Percentiles rank a stretch among this genome's conserved stretches.
These are phyloP conservation scores for Xanthoconium separans DNA, from an alignment of 1,284 basidiomycete species.

Conservation along the genomic window DNA sequence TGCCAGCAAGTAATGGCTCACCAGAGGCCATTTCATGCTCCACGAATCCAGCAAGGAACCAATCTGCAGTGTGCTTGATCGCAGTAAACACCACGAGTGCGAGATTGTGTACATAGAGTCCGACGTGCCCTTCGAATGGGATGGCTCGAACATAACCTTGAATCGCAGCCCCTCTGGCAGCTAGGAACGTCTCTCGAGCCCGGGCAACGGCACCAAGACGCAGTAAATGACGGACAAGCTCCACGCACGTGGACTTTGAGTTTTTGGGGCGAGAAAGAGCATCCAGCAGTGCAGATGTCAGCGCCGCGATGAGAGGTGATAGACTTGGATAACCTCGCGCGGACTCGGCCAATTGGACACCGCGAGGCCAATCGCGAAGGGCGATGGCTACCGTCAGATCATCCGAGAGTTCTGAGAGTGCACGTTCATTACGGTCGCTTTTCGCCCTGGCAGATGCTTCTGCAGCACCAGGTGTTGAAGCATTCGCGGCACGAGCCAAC, in stretches of 20 bases:
- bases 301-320: constrained; percentile 63
- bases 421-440: constrained; percentile 75
- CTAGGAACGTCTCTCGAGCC: constrained; percentile 82
- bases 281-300: constrained; percentile 72
- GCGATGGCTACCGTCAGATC: constrained; percentile 91
- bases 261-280: constrained; percentile 76
- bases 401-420: constrained; percentile 90
- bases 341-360: constrained; percentile 81
- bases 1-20: constrained; percentile 39
- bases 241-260: constrained; percentile 75
- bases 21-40: constrained; percentile 92
- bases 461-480: constrained; percentile 16
- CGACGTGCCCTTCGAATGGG: constrained; percentile 89
- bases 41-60: constrained; percentile 95
- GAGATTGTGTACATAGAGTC: constrained; percentile 77
- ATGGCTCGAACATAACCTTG: constrained; percentile 80
- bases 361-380: constrained; percentile 85
- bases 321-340: constrained; percentile 70
- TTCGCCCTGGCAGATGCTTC: constrained; percentile 57
- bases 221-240: constrained; percentile 70
- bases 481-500: constrained; percentile 42
- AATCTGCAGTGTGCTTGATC: constrained; percentile 95
- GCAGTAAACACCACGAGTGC: constrained; percentile 84
- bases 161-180: constrained; percentile 77
- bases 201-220: constrained; percentile 77